A percentile compares a stretch with the other conserved stretches of the same genome.
phyloP scores from a whole-genome alignment of 2,329 filamentous ascomycete genomes.

The Ophiostoma populinum region DNA sequence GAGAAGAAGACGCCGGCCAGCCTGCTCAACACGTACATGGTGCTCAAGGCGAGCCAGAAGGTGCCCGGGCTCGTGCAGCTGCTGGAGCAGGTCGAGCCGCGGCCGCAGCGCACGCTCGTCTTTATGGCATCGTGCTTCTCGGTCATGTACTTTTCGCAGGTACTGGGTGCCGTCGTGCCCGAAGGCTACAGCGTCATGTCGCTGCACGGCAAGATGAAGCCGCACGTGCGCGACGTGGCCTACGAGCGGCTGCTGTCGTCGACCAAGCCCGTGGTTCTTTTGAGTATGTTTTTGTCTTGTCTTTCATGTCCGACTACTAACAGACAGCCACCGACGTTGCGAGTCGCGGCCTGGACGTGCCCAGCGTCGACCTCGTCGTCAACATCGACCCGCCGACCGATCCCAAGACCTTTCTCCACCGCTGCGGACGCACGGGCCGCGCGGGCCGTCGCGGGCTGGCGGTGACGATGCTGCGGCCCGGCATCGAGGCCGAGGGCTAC shows the following conservation, averaged over 20 bases:
- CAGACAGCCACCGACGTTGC: conserved; percentile 57
- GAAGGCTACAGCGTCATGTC: conserved; percentile 53
- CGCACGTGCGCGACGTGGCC: conserved; percentile 76
- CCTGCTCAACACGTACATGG: conserved; percentile 76
- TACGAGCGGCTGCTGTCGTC: conserved; percentile 65
- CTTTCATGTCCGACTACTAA: not conserved
- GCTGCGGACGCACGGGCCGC: conserved; percentile 74
- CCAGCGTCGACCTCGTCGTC: conserved; percentile 76
- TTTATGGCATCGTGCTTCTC: conserved; percentile 89
- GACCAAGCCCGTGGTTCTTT: conserved; percentile 57
- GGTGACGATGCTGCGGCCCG: conserved; percentile 70
- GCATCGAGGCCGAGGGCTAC: conserved; percentile 69
- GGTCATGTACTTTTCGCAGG: conserved; percentile 81
- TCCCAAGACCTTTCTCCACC: conserved; percentile 88
- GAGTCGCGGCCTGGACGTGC: conserved; percentile 78
- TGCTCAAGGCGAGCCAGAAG: conserved; percentile 62
- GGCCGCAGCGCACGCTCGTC: conserved; percentile 70
- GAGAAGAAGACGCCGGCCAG: conserved; percentile 83
- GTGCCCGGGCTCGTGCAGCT: conserved; percentile 57
- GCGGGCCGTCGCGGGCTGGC: conserved; percentile 77
- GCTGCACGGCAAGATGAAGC: conserved; percentile 80
- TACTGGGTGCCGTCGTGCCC: conserved; percentile 58
- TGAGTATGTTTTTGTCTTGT: conserved; percentile 30
- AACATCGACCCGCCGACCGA: conserved; percentile 74
- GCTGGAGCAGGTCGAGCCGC: conserved; percentile 49